These are phyloP conservation scores for Tilletia walkeri DNA, from an alignment of 1,284 basidiomycete species.

Conservation along the genomic window DNA sequence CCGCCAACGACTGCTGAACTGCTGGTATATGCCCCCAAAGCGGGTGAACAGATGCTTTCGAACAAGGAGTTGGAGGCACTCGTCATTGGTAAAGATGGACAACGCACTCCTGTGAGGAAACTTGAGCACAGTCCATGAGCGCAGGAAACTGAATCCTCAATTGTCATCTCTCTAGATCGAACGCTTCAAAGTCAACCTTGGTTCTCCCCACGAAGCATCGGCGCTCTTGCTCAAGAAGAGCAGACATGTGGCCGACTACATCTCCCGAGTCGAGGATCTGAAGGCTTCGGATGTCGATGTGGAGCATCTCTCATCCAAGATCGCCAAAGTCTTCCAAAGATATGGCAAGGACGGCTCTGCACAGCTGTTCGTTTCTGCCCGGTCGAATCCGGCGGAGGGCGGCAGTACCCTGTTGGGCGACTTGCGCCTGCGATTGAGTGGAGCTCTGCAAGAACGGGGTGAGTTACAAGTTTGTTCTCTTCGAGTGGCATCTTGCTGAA, in stretches of 20 bases:
- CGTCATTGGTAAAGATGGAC: constrained; percentile 27
- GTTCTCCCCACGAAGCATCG: constrained; percentile 31
- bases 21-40: constrained; percentile 29
- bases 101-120: not conserved
- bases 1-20: constrained; percentile 31
- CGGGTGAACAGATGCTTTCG: constrained; percentile 26
- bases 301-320: constrained; percentile 5
- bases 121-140: too few relatives aligned
- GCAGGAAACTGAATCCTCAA: too few relatives aligned
- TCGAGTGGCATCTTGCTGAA: not conserved
- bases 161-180: not conserved
- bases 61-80: constrained; percentile 37
- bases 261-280: constrained; percentile 20
- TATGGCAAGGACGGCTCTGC: constrained; percentile 59
- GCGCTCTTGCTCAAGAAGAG: constrained; percentile 42
- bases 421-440: constrained; percentile 67
- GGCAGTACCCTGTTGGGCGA: constrained; percentile 80
- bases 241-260: constrained; percentile 25
- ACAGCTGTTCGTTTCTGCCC: constrained; percentile 33
- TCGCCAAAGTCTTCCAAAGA: constrained; percentile 58
- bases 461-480: constrained; percentile 43
- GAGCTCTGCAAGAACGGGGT: constrained; percentile 68
- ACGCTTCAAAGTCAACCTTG: constrained; percentile 22
- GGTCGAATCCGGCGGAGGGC: constrained; percentile 62
- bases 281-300: constrained; percentile 31